These are phyloP conservation scores for Tubosaeta sp. DNA, from an alignment of 768 basidiomycete genomes.

Conservation along the genomic window DNA sequence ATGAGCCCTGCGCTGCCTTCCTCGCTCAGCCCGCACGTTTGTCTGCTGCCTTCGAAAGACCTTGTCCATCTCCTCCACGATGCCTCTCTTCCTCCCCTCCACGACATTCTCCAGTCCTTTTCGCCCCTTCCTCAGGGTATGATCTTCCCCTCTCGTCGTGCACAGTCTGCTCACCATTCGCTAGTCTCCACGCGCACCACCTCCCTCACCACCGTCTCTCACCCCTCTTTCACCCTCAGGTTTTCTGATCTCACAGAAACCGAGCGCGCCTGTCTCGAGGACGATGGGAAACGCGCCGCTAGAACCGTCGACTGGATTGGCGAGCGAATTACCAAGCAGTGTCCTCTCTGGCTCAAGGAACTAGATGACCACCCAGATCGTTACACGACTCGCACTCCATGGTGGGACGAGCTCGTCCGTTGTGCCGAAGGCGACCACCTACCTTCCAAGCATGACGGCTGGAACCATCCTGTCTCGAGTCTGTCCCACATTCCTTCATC, in stretches of 20 bases:
- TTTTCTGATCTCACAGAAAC: constrained; percentile 75
- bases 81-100: constrained; percentile 63
- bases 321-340: constrained; percentile 59
- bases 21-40: constrained; percentile 80
- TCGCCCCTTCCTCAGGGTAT: constrained; percentile 78
- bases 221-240: constrained; percentile 67
- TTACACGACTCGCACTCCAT: constrained; percentile 53
- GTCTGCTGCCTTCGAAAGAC: constrained; percentile 68
- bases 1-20: constrained; percentile 58
- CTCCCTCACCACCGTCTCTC: constrained; percentile 62
- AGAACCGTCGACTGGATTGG: constrained; percentile 87
- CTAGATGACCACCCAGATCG: constrained; percentile 44
- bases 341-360: constrained; percentile 69
- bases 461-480: constrained; percentile 87
- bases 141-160: not conserved
- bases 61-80: constrained; percentile 54
- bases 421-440: constrained; percentile 76
- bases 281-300: constrained; percentile 72
- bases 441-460: constrained; percentile 68
- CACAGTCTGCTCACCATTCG: constrained; percentile 1
- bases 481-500: constrained; percentile 28
- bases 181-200: constrained; percentile 80
- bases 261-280: constrained; percentile 71
- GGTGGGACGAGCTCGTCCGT: constrained; percentile 82
- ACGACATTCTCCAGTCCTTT: constrained; percentile 77